Conservation (phyloP, 2,329 filamentous ascomycete species). For the Hirsutella minnesotensis region DNA sequence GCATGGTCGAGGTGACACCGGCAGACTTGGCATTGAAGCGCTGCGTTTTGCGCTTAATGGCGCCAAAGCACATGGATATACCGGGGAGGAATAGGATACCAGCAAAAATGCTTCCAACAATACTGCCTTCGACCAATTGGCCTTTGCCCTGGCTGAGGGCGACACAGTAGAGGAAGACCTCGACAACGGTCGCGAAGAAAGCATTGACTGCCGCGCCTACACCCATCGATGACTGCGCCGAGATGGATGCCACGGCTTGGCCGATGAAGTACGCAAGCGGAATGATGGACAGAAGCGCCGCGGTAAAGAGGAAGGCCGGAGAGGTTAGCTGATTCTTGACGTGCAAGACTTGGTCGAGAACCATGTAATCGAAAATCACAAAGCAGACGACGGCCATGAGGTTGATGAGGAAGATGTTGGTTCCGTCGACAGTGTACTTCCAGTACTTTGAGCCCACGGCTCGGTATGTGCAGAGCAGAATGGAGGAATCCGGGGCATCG, state of each 20-base stretch:
- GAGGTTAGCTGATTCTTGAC: conserved; percentile 65
- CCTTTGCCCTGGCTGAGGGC: conserved; percentile 87
- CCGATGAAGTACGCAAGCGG: conserved; percentile 97
- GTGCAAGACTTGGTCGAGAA: conserved; percentile 59
- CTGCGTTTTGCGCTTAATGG: conserved; percentile 94
- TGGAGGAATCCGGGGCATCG: conserved; percentile 66
- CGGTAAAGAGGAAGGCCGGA: conserved; percentile 73
- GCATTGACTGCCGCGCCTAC: conserved; percentile 94
- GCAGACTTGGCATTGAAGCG: conserved; percentile 95
- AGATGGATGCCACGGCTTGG: conserved; percentile 95
- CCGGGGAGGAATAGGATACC: conserved; percentile 91
- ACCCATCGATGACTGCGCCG: conserved; percentile 96
- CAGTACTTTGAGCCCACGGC: conserved; percentile 92
- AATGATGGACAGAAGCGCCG: conserved; percentile 83
- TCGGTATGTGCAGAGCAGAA: conserved; percentile 91
- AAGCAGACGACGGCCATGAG: conserved; percentile 88
- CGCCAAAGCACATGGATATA: conserved; percentile 96
- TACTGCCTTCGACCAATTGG: conserved; percentile 86
- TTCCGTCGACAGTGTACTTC: conserved; percentile 98
- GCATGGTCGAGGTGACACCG: conserved; percentile 94
- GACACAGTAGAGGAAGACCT: conserved; percentile 95
- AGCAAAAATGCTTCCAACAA: conserved; percentile 95
- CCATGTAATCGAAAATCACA: conserved; percentile 83
- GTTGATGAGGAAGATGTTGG: conserved; percentile 98
- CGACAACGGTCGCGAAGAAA: conserved; percentile 94